Percentiles rank a stretch among this genome's conserved stretches.
These are phyloP conservation scores for Cicer chorassanicum DNA, from an alignment of 306 rosid species.

Conservation along the genomic window DNA sequence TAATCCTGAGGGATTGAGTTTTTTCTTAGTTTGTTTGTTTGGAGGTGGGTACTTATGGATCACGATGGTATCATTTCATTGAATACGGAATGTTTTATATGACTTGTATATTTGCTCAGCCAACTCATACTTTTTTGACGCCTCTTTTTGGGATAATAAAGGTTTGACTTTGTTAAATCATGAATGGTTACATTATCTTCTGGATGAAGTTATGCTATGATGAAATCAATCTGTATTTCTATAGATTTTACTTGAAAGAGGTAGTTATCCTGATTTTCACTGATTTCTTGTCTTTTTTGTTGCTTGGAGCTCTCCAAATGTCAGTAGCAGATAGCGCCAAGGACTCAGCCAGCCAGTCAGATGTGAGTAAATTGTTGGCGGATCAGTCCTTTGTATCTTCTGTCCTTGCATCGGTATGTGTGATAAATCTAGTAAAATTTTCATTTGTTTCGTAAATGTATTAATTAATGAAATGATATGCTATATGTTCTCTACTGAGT, in stretches of 20 bases:
- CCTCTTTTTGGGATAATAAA: neutral
- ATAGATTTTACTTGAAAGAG: slow-evolving; percentile 9
- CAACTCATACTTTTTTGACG: neutral
- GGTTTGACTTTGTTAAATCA: slow-evolving; percentile 12
- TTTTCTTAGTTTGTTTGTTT: slow-evolving; percentile 28
- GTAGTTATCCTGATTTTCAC: slow-evolving; percentile 5
- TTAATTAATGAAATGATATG: slow-evolving; percentile 35
- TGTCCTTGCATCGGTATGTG: slow-evolving; percentile 83
- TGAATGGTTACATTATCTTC: slow-evolving; percentile 6
- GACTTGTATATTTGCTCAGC: neutral
- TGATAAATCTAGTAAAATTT: slow-evolving; percentile 36
- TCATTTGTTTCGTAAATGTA: slow-evolving; percentile 3
- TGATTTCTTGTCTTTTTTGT: slow-evolving; percentile 33
- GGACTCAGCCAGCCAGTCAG: slow-evolving; percentile 72
- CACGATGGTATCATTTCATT: neutral
- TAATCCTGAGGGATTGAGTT: slow-evolving; percentile 9
- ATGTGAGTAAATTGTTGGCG: slow-evolving; percentile 85
- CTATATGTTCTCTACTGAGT: slow-evolving; percentile 17
- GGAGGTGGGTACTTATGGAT: slow-evolving; percentile 8
- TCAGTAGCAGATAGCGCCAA: slow-evolving; percentile 74
- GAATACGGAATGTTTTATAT: neutral
- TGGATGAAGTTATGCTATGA: slow-evolving; percentile 13
- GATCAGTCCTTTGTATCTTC: slow-evolving; percentile 96
- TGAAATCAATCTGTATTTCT: slow-evolving; percentile 11
- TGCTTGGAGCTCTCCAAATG: slow-evolving; percentile 81